Evolutionary conservation across 441 rosid species (phyloP).

Genomic region (Lepidium campestre): DNA sequence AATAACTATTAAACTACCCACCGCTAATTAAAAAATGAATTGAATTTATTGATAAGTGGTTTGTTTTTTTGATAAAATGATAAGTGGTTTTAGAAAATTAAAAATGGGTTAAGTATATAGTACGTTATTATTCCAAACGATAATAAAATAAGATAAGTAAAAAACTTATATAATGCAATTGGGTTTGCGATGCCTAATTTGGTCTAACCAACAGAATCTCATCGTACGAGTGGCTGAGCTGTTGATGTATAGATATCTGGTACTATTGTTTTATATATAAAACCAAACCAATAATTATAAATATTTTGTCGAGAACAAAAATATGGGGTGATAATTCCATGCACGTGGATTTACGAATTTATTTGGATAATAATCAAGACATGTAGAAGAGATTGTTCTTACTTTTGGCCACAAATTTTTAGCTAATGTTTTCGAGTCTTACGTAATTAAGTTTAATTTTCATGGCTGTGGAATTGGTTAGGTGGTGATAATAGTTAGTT

Average conservation of each 20-base stretch:
- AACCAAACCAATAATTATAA: not conserved
- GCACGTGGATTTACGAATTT: slow-evolving; percentile 21
- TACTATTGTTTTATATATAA: not conserved
- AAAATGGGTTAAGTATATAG: too few relatives aligned
- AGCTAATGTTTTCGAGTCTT: slow-evolving; percentile 4
- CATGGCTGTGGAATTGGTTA: not conserved
- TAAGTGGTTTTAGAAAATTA: too few relatives aligned
- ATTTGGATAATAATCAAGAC: slow-evolving; percentile 8
- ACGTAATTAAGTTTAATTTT: slow-evolving; percentile 9
- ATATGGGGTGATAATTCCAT: slow-evolving; percentile 6
- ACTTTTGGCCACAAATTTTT: not conserved
- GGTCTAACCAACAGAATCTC: slow-evolving; percentile 21
- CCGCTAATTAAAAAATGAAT: too few relatives aligned
- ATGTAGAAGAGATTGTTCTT: not conserved
- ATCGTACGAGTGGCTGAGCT: slow-evolving; percentile 26
- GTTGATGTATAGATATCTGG: not conserved
- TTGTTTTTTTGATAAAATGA: too few relatives aligned
- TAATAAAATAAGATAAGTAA: not conserved
- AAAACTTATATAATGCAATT: not conserved
- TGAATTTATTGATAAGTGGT: too few relatives aligned
- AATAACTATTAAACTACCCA: not conserved
- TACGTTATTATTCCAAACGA: not conserved
- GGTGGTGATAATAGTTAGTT: slow-evolving; percentile 21
- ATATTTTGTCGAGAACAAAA: not conserved
- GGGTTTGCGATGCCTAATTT: slow-evolving; percentile 15